Conservation (phyloP, 2,329 filamentous ascomycete genomes). For the Curvularia sp. region DNA sequence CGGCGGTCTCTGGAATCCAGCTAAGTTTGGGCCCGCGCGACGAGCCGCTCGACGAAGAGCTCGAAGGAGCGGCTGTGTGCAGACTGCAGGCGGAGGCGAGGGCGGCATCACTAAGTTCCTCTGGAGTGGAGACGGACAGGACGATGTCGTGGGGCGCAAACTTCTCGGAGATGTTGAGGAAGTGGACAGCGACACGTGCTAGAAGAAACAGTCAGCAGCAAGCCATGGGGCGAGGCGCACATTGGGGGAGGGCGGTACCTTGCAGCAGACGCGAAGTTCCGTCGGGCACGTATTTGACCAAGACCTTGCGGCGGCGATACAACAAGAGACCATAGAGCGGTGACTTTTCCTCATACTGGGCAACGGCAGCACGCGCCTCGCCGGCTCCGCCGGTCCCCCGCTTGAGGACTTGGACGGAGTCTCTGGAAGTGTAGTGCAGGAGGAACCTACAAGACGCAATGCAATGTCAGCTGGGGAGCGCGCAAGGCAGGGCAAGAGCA, state of each 20-base stretch:
- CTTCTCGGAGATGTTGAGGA: constrained; percentile 65
- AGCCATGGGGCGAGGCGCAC: neutral
- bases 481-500: neutral
- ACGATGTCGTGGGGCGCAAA: constrained; percentile 88
- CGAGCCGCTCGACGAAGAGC: constrained; percentile 80
- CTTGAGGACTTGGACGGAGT: constrained; percentile 81
- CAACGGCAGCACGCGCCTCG: constrained; percentile 80
- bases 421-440: constrained; percentile 86
- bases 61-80: constrained; percentile 85
- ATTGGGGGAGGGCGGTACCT: constrained; percentile 64
- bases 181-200: constrained; percentile 82
- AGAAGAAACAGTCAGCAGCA: constrained; percentile 12
- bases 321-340: constrained; percentile 91
- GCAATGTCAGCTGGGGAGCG: constrained; percentile 29
- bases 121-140: constrained; percentile 75
- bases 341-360: constrained; percentile 80
- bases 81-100: constrained; percentile 88
- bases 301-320: constrained; percentile 86
- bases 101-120: constrained; percentile 85
- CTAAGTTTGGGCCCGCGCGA: constrained; percentile 77
- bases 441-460: constrained; percentile 73
- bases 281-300: constrained; percentile 92
- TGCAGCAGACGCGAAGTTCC: constrained; percentile 88
- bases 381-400: constrained; percentile 81
- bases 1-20: constrained; percentile 93